Base-by-base conservation (phyloP, 2,329 filamentous ascomycete species). In the Graphilbum ipis-grandicollis region DNA sequence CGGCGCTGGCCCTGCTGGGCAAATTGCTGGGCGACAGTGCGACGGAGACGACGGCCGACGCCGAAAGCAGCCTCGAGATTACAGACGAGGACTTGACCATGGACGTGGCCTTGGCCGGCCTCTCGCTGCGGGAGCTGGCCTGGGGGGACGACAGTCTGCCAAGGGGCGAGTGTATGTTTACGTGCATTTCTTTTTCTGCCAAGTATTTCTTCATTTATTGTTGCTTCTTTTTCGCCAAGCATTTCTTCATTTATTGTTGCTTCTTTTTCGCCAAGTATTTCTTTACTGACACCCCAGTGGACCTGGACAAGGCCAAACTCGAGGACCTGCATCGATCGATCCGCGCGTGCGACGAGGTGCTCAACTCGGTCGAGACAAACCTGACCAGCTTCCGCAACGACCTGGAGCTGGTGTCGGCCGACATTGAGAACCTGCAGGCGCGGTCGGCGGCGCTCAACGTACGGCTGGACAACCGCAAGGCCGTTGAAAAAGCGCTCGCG, bases 321-420 rank as follows among this genome's bases (percentile, higher is more conserved):
- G 79, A 94, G 55, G 84, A 92, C 39, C 66, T 98, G 31, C 90
- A 96, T 56, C 74, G 71, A 49, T 92, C 86, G 4, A 96, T 98
- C 49, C 58, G 66, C 52, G 81, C 83, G 35, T 98, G 88, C 59
- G 90, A 98, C 56, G 80, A 93, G 52, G 83, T 96, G 35, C 68
- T 96, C 33, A 81, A 77, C 55, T 93, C 86, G 0, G 90, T 98
- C 38, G 88, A 98, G 59, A 76, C 73, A 23, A 96, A 94, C 53
- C 66, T 98, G 37, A 81, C 81, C 28, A 88, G 78, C 54, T 98
- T 98, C 52, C 85, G 92, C 52, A 81, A 85, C 41, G 92, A 98
- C 55, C 71, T 98, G 10, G 88, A 84, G 9, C 72, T 75, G 13
- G 90, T 98, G 12, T 94, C 90, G 2, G 79, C 85, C 7, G 90